Conservation (phyloP, 2,329 filamentous ascomycete species). For the Cylindrodendrum hubeiense region DNA sequence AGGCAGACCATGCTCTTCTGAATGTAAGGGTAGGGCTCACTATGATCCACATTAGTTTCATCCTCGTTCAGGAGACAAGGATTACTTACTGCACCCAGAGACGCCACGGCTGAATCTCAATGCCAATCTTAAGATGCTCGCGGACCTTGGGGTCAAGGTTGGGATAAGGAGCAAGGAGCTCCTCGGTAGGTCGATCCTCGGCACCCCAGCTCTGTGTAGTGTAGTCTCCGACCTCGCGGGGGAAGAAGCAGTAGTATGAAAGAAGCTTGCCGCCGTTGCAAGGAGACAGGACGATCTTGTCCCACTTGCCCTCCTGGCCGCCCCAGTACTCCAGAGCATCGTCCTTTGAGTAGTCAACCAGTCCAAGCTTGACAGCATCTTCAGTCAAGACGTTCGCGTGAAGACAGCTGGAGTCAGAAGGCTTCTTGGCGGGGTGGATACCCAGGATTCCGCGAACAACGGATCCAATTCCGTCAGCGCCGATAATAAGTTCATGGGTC, state of each 20-base stretch:
- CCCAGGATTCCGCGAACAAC: conserved; percentile 73
- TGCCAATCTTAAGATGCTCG: conserved; percentile 68
- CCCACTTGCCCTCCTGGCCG: conserved; percentile 71
- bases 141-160: conserved; percentile 70
- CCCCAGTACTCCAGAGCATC: conserved; percentile 78
- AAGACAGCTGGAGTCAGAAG: conserved; percentile 71
- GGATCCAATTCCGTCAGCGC: conserved; percentile 77
- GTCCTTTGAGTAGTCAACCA: conserved; percentile 72
- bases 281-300: conserved; percentile 79
- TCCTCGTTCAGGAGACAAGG: too few relatives aligned
- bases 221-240: conserved; percentile 62
- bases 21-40: conserved; percentile 69
- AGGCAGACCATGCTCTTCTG: conserved; percentile 65
- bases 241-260: conserved; percentile 80
- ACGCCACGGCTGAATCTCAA: conserved; percentile 74
- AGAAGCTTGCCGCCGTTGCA: conserved; percentile 75
- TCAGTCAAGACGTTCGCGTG: conserved; percentile 74
- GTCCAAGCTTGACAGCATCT: conserved; percentile 69
- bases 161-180: conserved; percentile 71
- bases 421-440: conserved; percentile 69
- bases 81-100: conserved; percentile 66
- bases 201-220: conserved; percentile 70
- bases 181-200: conserved; percentile 64
- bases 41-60: conserved; percentile 16
- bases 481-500: conserved; percentile 71